Evolutionary conservation across 345 rosid species (phyloP).

Genomic region (Acer campestre): DNA sequence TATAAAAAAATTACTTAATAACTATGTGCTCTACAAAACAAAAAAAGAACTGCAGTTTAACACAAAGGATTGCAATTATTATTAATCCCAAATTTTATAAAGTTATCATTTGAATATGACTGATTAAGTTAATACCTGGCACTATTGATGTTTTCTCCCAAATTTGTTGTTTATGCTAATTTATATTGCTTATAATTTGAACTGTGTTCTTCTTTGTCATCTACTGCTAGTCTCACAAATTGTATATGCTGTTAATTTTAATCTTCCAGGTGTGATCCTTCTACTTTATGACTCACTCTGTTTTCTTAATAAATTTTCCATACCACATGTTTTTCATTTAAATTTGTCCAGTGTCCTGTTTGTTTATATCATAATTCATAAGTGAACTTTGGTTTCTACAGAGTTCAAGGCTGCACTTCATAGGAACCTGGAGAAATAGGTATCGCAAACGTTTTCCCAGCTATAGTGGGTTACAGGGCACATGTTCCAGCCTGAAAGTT

Average conservation of each 20-base stretch:
- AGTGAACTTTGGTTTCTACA: constrained; percentile 36
- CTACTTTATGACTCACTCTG: neutral
- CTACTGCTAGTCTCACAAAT: neutral
- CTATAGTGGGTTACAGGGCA: constrained; percentile 38
- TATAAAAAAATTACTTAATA: too few species aligned
- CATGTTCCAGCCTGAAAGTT: constrained; percentile 35
- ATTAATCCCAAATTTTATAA: neutral
- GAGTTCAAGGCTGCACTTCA: constrained; percentile 97
- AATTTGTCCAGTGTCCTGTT: neutral
- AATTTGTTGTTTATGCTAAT: neutral
- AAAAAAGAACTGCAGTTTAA: neutral
- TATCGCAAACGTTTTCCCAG: constrained; percentile 73
- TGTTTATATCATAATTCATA: constrained; percentile 12
- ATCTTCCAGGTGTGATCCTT: neutral
- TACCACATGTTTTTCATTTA: neutral
- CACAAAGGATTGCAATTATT: neutral
- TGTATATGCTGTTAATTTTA: neutral
- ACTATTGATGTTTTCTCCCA: neutral
- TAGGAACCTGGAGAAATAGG: constrained; percentile 97
- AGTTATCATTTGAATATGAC: neutral
- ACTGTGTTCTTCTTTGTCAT: neutral
- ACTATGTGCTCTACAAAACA: neutral
- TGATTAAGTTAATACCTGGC: neutral
- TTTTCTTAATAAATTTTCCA: constrained; percentile 6
- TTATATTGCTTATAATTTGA: neutral